Evolutionary conservation across 2,329 filamentous ascomycete species (phyloP).

Genomic region (Fusarium coffeatum): DNA sequence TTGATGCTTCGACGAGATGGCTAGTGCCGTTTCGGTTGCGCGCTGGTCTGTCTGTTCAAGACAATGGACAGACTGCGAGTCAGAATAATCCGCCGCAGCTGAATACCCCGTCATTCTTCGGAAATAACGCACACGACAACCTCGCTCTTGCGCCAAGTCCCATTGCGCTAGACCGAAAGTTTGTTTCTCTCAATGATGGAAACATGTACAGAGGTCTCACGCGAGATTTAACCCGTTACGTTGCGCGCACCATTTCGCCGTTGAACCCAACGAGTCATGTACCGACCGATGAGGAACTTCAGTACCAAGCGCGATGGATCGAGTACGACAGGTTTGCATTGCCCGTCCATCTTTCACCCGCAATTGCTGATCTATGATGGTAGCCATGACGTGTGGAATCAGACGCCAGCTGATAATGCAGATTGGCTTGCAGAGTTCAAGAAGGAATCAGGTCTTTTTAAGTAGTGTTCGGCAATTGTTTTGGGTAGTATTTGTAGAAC

Average conservation of each 20-base stretch:
- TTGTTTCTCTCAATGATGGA: slow-evolving; percentile 13
- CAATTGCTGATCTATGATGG: too few relatives aligned
- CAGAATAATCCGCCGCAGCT: too few relatives aligned
- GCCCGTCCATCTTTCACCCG: rapidly evolving
- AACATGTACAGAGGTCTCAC: slow-evolving; percentile 25
- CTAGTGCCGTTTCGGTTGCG: slow-evolving; percentile 12
- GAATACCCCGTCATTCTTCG: not conserved
- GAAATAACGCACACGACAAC: rapidly evolving
- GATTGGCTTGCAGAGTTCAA: slow-evolving; percentile 21
- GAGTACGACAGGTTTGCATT: slow-evolving; percentile 45
- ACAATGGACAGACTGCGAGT: not conserved
- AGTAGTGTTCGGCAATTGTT: not conserved
- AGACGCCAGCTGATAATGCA: slow-evolving; percentile 18
- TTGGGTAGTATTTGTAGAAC: rapidly evolving
- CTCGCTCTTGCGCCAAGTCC: rapidly evolving
- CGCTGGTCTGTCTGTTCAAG: not conserved
- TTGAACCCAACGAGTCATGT: slow-evolving; percentile 47
- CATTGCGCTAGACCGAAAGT: not conserved
- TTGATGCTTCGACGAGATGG: slow-evolving; percentile 22
- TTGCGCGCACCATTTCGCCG: slow-evolving; percentile 47
- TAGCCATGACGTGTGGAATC: slow-evolving; percentile 17
- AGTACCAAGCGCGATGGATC: slow-evolving; percentile 51
- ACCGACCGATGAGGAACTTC: slow-evolving; percentile 52
- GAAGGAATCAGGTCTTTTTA: slow-evolving; percentile 1
- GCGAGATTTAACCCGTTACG: slow-evolving; percentile 40